Percentiles rank a stretch among this genome's conserved stretches.
phyloP scores from a whole-genome alignment of 495 filamentous ascomycete species.

The Lasiosphaeria ovina region DNA sequence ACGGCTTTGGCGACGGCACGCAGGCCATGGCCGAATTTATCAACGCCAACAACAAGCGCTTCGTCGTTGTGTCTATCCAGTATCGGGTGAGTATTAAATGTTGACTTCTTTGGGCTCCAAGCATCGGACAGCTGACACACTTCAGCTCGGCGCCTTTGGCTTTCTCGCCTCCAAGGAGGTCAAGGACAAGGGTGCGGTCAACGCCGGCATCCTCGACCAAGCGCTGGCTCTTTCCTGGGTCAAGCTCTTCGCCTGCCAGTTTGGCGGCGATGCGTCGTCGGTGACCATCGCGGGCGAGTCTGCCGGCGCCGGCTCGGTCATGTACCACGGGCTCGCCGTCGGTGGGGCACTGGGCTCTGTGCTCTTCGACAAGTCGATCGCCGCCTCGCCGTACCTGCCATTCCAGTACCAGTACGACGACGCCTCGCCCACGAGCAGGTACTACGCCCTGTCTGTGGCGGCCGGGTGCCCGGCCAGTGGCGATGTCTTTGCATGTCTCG shows the following conservation, averaged over 20 bases:
- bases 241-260: slow-evolving; percentile 60
- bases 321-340: slow-evolving; percentile 30
- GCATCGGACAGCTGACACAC: slow-evolving; percentile 2
- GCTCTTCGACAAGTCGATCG: slow-evolving; percentile 29
- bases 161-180: slow-evolving; percentile 28
- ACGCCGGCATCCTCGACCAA: slow-evolving; percentile 53
- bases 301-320: slow-evolving; percentile 53
- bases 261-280: slow-evolving; percentile 62
- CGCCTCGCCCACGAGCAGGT: slow-evolving; percentile 43
- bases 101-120: background rate
- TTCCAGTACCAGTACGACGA: slow-evolving; percentile 44
- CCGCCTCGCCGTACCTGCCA: slow-evolving; percentile 29
- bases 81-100: slow-evolving; percentile 30
- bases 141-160: slow-evolving; percentile 31
- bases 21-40: slow-evolving; percentile 38
- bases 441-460: slow-evolving; percentile 52
- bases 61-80: slow-evolving; percentile 48
- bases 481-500: slow-evolving; percentile 55
- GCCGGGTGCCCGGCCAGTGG: slow-evolving; percentile 48
- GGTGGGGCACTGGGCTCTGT: slow-evolving; percentile 25
- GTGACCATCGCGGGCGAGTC: slow-evolving; percentile 69
- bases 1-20: slow-evolving; percentile 36
- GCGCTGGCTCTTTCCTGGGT: slow-evolving; percentile 71
- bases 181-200: slow-evolving; percentile 26
- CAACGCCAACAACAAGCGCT: slow-evolving; percentile 43